phyloP scores from a whole-genome alignment of 2,329 filamentous ascomycete genomes.

The Chrysoporthe puriensis region DNA sequence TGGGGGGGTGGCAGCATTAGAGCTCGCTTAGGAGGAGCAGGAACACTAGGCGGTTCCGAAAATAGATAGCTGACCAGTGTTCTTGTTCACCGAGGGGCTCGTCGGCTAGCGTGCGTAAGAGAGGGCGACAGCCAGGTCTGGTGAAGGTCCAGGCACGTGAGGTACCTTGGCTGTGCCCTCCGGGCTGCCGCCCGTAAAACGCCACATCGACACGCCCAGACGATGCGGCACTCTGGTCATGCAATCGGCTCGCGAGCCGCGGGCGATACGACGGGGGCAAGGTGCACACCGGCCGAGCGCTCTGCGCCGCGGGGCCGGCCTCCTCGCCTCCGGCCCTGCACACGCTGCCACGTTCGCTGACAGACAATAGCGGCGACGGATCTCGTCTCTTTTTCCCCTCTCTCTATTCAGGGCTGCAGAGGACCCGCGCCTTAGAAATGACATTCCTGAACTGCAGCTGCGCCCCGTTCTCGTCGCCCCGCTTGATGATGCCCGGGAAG shows the following conservation, averaged over 20 bases:
- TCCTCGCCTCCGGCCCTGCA: conserved; percentile 6
- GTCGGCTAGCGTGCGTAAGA: not conserved
- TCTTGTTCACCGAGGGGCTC: not conserved
- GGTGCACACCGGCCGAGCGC: not conserved
- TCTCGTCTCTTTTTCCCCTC: conserved; percentile 30
- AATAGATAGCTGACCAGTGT: not conserved
- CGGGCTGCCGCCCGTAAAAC: not conserved
- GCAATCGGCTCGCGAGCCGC: conserved; percentile 1
- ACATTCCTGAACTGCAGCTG: conserved; percentile 65
- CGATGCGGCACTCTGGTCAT: not conserved
- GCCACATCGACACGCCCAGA: not conserved
- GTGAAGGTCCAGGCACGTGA: not conserved
- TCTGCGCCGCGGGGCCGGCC: not conserved
- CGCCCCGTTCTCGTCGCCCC: conserved; percentile 66
- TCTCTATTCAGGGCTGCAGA: conserved; percentile 56
- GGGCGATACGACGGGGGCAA: not conserved
- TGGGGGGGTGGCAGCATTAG: not conserved
- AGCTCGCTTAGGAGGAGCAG: not conserved
- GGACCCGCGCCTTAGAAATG: conserved; percentile 67
- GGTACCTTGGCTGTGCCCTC: not conserved
- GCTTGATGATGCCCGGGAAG: conserved; percentile 67
- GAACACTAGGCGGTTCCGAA: not conserved
- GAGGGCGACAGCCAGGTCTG: not conserved
- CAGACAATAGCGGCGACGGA: conserved; percentile 5
- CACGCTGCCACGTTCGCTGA: conserved; percentile 13